Conservation (phyloP, 306 rosid species). For the Cicer pinnatifidum region DNA sequence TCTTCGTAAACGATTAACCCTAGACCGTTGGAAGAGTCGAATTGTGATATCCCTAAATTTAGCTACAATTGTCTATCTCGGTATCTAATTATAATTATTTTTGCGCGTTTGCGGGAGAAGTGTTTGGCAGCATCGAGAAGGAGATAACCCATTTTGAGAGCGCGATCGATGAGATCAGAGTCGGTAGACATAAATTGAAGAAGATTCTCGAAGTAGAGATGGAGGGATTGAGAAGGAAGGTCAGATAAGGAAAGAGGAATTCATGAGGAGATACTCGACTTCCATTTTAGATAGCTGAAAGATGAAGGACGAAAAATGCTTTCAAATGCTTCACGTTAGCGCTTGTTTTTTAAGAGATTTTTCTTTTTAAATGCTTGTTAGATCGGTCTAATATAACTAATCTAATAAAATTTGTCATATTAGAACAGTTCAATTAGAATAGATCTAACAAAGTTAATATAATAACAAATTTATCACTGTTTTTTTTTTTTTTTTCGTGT, state of each 20-base stretch:
- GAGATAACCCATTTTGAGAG: conserved; percentile 65
- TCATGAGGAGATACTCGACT: conserved; percentile 55
- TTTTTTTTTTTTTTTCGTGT: no score
- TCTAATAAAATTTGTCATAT: no score
- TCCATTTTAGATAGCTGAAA: conserved; percentile 43
- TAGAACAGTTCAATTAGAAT: no score
- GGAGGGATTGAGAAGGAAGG: conserved; percentile 63
- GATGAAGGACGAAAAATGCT: no score
- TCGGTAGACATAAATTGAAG: conserved; percentile 66
- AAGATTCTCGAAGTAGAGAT: conserved; percentile 76
- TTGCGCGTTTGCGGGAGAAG: conserved; percentile 74
- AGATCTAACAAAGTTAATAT: no score
- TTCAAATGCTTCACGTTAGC: no score
- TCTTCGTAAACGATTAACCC: conserved; percentile 70
- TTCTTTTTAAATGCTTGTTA: no score
- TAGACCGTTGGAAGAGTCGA: conserved; percentile 56
- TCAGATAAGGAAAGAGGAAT: conserved; percentile 69
- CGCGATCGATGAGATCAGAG: conserved; percentile 90
- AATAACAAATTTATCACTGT: no score
- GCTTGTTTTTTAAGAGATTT: no score
- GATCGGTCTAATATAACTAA: no score
- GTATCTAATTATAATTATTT: no score
- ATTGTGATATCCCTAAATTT: conserved; percentile 51
- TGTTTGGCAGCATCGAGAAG: conserved; percentile 83
- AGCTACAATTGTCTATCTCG: no score